phyloP scores from a whole-genome alignment of 495 filamentous ascomycete species.

The Penicillium ochrochloron region DNA sequence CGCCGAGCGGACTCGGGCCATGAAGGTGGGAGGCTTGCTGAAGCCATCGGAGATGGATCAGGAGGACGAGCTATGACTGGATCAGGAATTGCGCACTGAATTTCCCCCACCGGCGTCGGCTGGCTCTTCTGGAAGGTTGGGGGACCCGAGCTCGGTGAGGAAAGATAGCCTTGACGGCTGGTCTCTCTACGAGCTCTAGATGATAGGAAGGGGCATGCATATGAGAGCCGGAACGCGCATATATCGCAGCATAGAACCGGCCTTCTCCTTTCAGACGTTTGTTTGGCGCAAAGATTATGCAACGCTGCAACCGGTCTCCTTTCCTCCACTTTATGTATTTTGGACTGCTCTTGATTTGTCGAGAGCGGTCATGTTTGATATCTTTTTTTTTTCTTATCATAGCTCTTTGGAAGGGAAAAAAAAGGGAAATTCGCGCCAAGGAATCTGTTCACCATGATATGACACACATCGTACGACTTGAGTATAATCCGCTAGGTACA shows the following conservation, averaged over 20 bases:
- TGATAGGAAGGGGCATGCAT: conserved; percentile 6
- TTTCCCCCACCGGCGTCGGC: conserved; percentile 32
- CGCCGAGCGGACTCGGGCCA: conserved; percentile 83
- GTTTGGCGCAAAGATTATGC: conserved; percentile 10
- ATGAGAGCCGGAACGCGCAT: conserved; percentile 2
- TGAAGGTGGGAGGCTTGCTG: conserved; percentile 88
- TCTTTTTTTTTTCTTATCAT: conserved; percentile 16
- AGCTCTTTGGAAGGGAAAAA: conserved; percentile 13
- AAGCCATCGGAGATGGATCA: conserved; percentile 91
- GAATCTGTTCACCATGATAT: not conserved
- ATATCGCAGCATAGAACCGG: conserved; percentile 15
- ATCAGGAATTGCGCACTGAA: conserved; percentile 67
- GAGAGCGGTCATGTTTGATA: conserved; percentile 22
- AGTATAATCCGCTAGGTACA: not conserved
- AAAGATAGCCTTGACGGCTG: conserved; percentile 46
- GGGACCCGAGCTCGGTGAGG: conserved; percentile 13
- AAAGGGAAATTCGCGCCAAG: not conserved
- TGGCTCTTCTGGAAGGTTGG: conserved; percentile 17
- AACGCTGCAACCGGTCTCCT: conserved; percentile 1
- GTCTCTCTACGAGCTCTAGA: conserved; percentile 46
- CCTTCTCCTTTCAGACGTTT: not conserved
- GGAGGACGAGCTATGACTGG: conserved; percentile 93
- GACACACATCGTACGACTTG: not conserved
- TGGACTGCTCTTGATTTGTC: conserved; percentile 6
- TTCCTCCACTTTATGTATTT: conserved; percentile 13